These are phyloP conservation scores for Pyrenula aspistea DNA, from an alignment of 495 filamentous ascomycete species.

Conservation along the genomic window DNA sequence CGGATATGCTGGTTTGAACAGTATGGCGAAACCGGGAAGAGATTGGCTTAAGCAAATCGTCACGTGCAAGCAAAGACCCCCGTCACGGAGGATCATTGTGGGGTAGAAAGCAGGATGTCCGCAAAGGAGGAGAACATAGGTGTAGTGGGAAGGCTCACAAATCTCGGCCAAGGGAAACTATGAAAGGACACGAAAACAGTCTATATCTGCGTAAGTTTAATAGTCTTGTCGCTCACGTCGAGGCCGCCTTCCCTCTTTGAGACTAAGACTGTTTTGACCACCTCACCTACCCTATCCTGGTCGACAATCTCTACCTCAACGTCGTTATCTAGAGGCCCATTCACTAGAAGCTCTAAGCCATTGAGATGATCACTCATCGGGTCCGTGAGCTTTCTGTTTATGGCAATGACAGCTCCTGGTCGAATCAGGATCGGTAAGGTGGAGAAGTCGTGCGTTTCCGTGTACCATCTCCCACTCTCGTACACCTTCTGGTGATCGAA, in stretches of 20 bases:
- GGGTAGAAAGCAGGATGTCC: too few species aligned
- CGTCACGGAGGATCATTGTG: too few species aligned
- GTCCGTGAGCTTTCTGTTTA: slow-evolving; percentile 20
- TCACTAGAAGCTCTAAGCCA: slow-evolving; percentile 27
- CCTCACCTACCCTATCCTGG: slow-evolving; percentile 19
- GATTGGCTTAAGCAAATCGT: too few species aligned
- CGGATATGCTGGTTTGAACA: too few species aligned
- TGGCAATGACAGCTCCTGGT: slow-evolving; percentile 22
- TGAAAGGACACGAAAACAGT: neutral
- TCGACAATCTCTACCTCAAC: slow-evolving; percentile 23
- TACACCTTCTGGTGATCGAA: slow-evolving; percentile 29
- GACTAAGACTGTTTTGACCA: slow-evolving; percentile 15
- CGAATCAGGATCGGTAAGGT: slow-evolving; percentile 27
- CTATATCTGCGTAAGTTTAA: neutral
- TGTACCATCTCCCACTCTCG: slow-evolving; percentile 27
- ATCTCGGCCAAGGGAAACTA: too few species aligned
- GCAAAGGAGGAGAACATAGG: too few species aligned
- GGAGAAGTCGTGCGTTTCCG: slow-evolving; percentile 30
- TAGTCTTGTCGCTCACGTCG: neutral
- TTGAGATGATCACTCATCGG: slow-evolving; percentile 23
- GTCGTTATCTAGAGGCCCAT: slow-evolving; percentile 15
- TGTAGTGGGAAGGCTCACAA: too few species aligned
- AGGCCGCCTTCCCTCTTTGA: neutral
- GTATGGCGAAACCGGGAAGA: too few species aligned
- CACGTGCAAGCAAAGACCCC: too few species aligned